A percentile compares a stretch with the other conserved stretches of the same genome.
phyloP scores from a whole-genome alignment of 108 stramenopile species.

The Nitzschia sp. region DNA sequence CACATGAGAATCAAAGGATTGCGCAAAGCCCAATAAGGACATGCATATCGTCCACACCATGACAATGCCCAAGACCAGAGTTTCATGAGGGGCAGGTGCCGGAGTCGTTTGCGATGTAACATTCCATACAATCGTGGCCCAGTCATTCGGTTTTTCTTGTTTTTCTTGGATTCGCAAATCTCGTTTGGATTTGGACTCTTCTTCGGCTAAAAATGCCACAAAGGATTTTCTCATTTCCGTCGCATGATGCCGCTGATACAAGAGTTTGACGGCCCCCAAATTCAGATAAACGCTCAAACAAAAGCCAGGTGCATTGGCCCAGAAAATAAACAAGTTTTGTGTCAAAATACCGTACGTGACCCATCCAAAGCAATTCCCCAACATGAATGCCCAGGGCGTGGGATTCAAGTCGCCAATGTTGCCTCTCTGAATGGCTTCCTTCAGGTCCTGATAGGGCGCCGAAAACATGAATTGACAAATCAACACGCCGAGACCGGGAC shows the following conservation, averaged over 20 bases:
- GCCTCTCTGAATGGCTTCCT: slow-evolving; percentile 46
- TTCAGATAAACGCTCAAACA: slow-evolving; percentile 70
- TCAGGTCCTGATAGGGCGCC: slow-evolving; percentile 60
- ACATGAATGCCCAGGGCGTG: slow-evolving; percentile 83
- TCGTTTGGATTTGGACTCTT: slow-evolving; percentile 9
- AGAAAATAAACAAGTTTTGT: slow-evolving; percentile 71
- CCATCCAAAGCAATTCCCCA: slow-evolving; percentile 80
- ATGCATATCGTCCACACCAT: slow-evolving; percentile 53
- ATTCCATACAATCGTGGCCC: slow-evolving; percentile 52
- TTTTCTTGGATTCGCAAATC: neutral
- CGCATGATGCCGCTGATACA: slow-evolving; percentile 53
- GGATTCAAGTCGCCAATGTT: slow-evolving; percentile 74
- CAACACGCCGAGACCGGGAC: slow-evolving; percentile 57
- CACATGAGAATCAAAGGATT: slow-evolving; percentile 10
- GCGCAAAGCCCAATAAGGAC: slow-evolving; percentile 24
- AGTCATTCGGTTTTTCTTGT: slow-evolving; percentile 22
- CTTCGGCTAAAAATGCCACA: slow-evolving; percentile 38
- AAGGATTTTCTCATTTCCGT: slow-evolving; percentile 41
- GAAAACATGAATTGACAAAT: slow-evolving; percentile 72
- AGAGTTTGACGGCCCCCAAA: slow-evolving; percentile 66
- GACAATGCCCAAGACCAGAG: slow-evolving; percentile 50
- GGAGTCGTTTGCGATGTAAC: slow-evolving; percentile 61
- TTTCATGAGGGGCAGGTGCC: slow-evolving; percentile 69
- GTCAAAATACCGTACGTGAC: slow-evolving; percentile 58
- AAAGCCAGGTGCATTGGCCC: slow-evolving; percentile 67